Evolutionary conservation across 2,329 filamentous ascomycete genomes (phyloP), one percentile per base, ranked within the genome.

Genomic region (Lecanicillium sp.): DNA sequence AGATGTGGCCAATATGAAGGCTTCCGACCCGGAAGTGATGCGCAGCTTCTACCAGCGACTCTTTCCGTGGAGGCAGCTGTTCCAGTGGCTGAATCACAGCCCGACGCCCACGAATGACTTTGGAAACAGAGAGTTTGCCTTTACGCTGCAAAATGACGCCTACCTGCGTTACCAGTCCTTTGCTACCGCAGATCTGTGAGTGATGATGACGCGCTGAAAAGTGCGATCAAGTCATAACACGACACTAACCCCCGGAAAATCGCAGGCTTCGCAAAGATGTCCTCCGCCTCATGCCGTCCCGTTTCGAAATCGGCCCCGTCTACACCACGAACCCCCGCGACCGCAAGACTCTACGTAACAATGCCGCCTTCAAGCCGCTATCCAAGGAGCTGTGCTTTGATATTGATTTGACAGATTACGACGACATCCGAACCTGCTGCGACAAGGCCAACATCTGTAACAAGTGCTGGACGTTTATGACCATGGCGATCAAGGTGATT

Each of bases 391-490:
- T 98, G 29, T 95, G 95, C 52, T 97, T 98, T 61, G 92, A 98
- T 82, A 97, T 98, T 53, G 92, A 98, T 75, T 76, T 98, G 76
- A 97, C 92, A 39, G 92, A 97, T 65, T 98, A 98, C 63, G 92
- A 98, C 58, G 87, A 94, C 48, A 86, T 98, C 47, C 81, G 92
- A 50, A 96, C 89, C 19, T 98, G 92, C 65, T 98, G 92, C 59
- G 80, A 82, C 53, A 89, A 90, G 58, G 87, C 90, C 8, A 94
- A 86, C 50, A 97, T 98, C 48, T 98, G 92, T 60, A 73, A 71
- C 48, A 92, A 89, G 58, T 98, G 92, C 66, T 98, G 92, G 92
- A 74, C 84, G 36, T 98, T 97, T 61, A 94, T 95, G 51, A 95
- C 87, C 17, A 97, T 98, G 88, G 86, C 92, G 7, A 90, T 98